A percentile compares a stretch with the other conserved stretches of the same genome.
Conservation (phyloP, 306 rosid species). For the Vigna radiata region DNA sequence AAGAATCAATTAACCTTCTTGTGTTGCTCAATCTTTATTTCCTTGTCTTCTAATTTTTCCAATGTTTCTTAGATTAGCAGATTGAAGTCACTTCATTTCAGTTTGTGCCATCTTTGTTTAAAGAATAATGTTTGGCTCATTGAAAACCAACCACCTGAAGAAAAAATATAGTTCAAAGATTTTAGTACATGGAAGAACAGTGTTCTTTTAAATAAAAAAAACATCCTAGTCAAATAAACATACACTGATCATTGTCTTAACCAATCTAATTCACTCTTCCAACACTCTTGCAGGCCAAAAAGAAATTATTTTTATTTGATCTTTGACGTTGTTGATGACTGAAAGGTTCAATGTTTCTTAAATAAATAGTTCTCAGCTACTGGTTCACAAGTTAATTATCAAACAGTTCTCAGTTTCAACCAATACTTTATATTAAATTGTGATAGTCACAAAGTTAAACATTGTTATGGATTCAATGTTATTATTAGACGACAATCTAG, state of each 20-base stretch:
- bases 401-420: too few relatives aligned
- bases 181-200: neutral
- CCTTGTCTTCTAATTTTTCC: neutral
- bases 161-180: neutral
- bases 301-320: neutral
- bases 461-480: too few relatives aligned
- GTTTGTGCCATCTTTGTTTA: neutral
- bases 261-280: neutral
- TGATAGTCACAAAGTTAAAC: too few relatives aligned
- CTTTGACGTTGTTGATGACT: neutral
- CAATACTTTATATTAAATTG: too few relatives aligned
- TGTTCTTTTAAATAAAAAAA: neutral
- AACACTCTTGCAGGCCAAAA: neutral
- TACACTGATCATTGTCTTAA: neutral
- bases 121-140: neutral
- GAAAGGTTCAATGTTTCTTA: too few relatives aligned
- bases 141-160: neutral
- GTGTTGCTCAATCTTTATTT: constrained; percentile 7
- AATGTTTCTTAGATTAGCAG: neutral
- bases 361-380: too few relatives aligned
- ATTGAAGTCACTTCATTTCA: neutral
- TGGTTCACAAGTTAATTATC: too few relatives aligned
- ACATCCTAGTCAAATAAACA: neutral
- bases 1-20: neutral
- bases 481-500: too few relatives aligned